Evolutionary conservation across 371 early-diverging fungal genomes (phyloP).

Genomic region (Mucor irregularis): DNA sequence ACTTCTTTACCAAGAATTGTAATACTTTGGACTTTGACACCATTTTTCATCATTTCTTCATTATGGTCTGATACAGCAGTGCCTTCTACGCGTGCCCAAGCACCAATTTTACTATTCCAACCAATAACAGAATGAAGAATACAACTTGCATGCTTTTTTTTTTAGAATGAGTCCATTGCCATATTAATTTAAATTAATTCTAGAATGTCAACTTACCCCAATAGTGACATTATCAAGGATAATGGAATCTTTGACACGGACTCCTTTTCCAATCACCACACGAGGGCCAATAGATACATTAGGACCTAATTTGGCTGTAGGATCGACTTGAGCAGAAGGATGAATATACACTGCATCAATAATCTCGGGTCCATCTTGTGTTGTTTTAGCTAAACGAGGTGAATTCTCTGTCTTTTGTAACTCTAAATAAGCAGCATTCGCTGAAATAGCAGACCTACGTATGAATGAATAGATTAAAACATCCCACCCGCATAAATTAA

Average conservation of each 20-base stretch:
- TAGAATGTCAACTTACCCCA: constrained; percentile 52
- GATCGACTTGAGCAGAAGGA: constrained; percentile 90
- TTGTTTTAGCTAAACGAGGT: constrained; percentile 58
- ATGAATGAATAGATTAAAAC: neutral
- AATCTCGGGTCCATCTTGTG: constrained; percentile 71
- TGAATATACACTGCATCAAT: constrained; percentile 93
- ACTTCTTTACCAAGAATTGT: constrained; percentile 93
- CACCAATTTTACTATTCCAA: constrained; percentile 92
- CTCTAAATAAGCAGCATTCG: constrained; percentile 88
- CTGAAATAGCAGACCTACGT: constrained; percentile 84
- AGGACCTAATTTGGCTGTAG: constrained; percentile 92
- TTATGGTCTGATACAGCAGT: constrained; percentile 63
- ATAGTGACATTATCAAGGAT: constrained; percentile 93
- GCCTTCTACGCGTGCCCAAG: constrained; percentile 94
- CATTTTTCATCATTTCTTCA: constrained; percentile 77
- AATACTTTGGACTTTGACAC: constrained; percentile 91
- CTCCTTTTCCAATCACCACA: constrained; percentile 90
- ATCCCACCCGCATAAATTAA: neutral
- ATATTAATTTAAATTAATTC: neutral
- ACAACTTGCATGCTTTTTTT: constrained; percentile 62
- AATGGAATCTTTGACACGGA: constrained; percentile 92
- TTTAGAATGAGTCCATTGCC: neutral
- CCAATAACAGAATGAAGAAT: constrained; percentile 94
- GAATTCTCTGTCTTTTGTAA: constrained; percentile 65
- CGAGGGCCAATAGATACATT: constrained; percentile 96